Evolutionary conservation across 2,329 filamentous ascomycete species (phyloP).

Genomic region (Sordariomycetes sp.): DNA sequence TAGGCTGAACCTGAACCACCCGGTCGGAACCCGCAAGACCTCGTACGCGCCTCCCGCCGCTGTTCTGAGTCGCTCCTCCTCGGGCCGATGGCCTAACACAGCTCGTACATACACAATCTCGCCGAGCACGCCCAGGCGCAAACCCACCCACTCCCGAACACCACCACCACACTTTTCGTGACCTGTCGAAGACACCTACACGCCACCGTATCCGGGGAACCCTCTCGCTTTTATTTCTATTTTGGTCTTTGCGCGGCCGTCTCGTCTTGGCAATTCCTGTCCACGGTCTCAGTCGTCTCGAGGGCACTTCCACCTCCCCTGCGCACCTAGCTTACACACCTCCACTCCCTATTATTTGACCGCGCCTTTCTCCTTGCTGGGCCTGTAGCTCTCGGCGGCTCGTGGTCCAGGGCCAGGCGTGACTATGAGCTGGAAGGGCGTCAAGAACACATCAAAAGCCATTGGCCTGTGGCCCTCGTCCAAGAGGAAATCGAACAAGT

Average conservation of each 20-base stretch:
- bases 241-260: background rate
- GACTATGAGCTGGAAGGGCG: slow-evolving; percentile 26
- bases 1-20: background rate
- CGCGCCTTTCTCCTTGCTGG: background rate
- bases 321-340: background rate
- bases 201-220: background rate
- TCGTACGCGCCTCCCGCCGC: background rate
- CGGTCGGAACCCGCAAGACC: background rate
- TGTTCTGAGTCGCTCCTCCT: background rate
- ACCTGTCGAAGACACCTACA: background rate
- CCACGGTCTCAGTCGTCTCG: background rate
- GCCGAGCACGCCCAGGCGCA: background rate
- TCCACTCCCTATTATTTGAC: background rate
- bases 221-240: background rate
- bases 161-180: background rate
- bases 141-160: background rate
- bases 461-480: slow-evolving; percentile 18
- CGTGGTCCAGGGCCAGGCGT: slow-evolving; percentile 4
- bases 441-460: slow-evolving; percentile 22
- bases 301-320: background rate
- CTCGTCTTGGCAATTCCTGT: background rate
- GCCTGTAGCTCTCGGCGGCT: background rate
- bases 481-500: slow-evolving; percentile 13
- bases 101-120: background rate
- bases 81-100: background rate